Evolutionary conservation across 495 filamentous ascomycete species (phyloP).

Genomic region (Podospora anserina): DNA sequence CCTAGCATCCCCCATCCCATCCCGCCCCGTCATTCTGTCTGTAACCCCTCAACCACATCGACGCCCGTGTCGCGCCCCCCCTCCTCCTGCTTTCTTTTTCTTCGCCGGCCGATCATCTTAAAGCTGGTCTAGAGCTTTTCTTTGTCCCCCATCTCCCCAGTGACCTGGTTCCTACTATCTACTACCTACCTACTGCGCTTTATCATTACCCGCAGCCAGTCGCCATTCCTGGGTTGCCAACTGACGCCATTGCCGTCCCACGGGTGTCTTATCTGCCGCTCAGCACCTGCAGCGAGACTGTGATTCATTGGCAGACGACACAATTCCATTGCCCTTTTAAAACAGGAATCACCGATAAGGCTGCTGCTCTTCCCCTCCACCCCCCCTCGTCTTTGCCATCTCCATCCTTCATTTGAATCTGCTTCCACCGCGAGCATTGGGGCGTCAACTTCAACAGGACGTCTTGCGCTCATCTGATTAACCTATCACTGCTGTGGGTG

Average conservation of each 20-base stretch:
- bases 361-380: conserved; percentile 28
- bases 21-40: conserved; percentile 1
- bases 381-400: conserved; percentile 10
- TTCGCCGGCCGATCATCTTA: not conserved
- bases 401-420: not conserved
- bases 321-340: conserved; percentile 11
- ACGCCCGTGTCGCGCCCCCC: not conserved
- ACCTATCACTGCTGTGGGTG: not conserved
- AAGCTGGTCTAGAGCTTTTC: not conserved
- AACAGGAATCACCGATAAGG: conserved; percentile 44
- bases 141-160: not conserved
- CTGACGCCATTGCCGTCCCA: conserved; percentile 23
- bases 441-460: not conserved
- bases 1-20: not conserved
- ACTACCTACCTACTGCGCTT: not conserved
- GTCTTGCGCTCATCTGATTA: not conserved
- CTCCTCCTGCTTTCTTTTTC: conserved; percentile 8
- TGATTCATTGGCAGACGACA: conserved; percentile 17
- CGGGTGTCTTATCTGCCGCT: conserved; percentile 23
- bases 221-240: not conserved
- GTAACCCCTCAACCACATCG: not conserved
- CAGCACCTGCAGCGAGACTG: conserved; percentile 1
- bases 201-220: not conserved
- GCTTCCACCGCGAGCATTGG: not conserved
- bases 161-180: not conserved